Base-by-base conservation (phyloP, 1,284 basidiomycete genomes). In the Microbotryum intermedium region DNA sequence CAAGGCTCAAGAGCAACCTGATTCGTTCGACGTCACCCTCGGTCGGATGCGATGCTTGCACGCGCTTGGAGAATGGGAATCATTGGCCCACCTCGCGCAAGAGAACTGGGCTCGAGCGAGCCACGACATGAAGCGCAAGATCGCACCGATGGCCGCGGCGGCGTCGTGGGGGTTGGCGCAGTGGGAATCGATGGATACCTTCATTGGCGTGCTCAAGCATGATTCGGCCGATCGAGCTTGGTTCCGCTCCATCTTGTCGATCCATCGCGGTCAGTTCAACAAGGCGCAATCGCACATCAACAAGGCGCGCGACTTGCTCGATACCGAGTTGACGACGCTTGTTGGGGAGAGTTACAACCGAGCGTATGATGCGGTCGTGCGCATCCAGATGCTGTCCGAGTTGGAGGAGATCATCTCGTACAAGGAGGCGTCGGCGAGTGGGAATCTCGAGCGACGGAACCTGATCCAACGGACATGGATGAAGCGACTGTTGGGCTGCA, bases 171-270 rank as follows among this genome's bases (percentile, higher is more conserved):
- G 91, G 6, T 76, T 97, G 59, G 87, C 88, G 66, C 91, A 97
- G 72, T 99, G 95, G 95, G 92, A 97, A 71, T 82, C 86, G 9
- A 98, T 99, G 95, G 95, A 98, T 63, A 87, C 93, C 70, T 98
- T 95, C 75, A 97, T 98, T 62, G 81, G 84, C 8, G 88, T 88
- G 4, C 95, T 99, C 90, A 90, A 89, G 72, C 79, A 81, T 34
- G 94, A 98, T 72, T 94, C 93, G 8, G 85, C 93, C 0, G 95
- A 98, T 74, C 82, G 91, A 49, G 87, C 90, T 21, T 99, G 97
- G 80, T 98, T 95, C 79, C 84, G 90, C 55, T 92, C 94, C 1
- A 97, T 98, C 66, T 79, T 98, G 29, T 87, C 89, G 10, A 91
- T 97, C 28, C 94, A 99, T 73, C 87, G 94, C 70, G 94, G 93